These are phyloP conservation scores for Bidens hawaiensis DNA, from an alignment of 140 eudicot genomes.

Conservation along the genomic window DNA sequence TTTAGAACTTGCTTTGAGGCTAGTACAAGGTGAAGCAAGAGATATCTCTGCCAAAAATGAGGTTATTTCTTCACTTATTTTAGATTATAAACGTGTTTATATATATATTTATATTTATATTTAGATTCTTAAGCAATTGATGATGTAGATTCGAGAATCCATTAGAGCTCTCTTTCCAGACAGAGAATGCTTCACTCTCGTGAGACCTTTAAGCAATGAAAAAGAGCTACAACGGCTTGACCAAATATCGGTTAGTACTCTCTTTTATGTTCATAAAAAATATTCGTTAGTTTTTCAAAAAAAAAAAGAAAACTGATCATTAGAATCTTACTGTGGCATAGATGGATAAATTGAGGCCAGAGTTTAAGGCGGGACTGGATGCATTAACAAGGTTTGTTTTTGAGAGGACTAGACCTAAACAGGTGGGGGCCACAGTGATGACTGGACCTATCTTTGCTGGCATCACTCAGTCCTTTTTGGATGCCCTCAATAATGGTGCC, in stretches of 20 bases:
- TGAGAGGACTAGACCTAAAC: conserved; percentile 95
- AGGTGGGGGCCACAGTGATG: conserved; percentile 89
- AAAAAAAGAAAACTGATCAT: too few relatives aligned
- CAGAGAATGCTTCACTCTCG: too few relatives aligned
- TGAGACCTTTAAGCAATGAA: conserved; percentile 83
- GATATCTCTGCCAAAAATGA: conserved; percentile 86
- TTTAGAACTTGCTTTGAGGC: conserved; percentile 77
- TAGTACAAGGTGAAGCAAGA: conserved; percentile 70
- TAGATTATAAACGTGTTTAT: conserved; percentile 4
- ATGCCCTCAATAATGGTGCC: conserved; percentile 95
- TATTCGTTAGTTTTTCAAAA: neutral
- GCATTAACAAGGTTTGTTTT: conserved; percentile 82
- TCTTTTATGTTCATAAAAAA: neutral
- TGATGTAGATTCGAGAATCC: conserved; percentile 78
- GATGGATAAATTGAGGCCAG: conserved; percentile 89
- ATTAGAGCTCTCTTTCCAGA: conserved; percentile 90
- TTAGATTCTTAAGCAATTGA: conserved; percentile 1
- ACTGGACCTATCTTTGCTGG: conserved; percentile 93
- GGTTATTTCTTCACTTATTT: conserved; percentile 31
- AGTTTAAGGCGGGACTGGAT: conserved; percentile 81
- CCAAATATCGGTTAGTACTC: conserved; percentile 61
- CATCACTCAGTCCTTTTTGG: conserved; percentile 84
- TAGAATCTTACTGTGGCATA: conserved; percentile 12
- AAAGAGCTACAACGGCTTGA: conserved; percentile 84
- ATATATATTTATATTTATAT: neutral